Evolutionary conservation across 805 yeast genomes (phyloP).

Genomic region (Kurtzmaniella fragi): DNA sequence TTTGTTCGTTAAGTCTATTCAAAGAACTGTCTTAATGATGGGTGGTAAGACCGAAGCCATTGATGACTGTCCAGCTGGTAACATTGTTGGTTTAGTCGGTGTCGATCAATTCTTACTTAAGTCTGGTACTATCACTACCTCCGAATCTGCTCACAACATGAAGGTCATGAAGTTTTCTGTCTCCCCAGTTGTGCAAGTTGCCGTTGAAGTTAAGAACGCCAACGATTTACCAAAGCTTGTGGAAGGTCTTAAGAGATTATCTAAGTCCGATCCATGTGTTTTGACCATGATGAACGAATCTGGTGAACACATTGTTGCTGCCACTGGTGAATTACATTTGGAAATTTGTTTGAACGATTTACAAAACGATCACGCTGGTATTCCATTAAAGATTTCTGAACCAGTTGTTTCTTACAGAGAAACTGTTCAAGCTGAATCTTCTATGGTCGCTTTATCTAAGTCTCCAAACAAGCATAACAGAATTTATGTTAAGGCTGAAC

Average conservation of each 20-base stretch:
- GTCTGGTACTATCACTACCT: constrained; percentile 98
- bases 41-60: constrained; percentile 97
- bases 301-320: constrained; percentile 99
- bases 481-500: constrained; percentile 96
- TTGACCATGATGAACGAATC: constrained; percentile 80
- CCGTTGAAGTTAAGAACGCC: constrained; percentile 99
- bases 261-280: constrained; percentile 99
- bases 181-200: constrained; percentile 99
- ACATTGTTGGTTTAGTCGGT: constrained; percentile 99
- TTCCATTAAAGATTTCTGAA: constrained; percentile 95
- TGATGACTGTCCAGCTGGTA: constrained; percentile 99
- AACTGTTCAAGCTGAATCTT: constrained; percentile 90
- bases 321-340: constrained; percentile 99
- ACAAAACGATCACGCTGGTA: constrained; percentile 99
- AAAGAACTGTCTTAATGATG: constrained; percentile 99
- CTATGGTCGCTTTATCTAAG: constrained; percentile 95
- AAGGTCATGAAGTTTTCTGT: constrained; percentile 99
- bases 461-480: constrained; percentile 99
- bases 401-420: constrained; percentile 99
- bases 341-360: constrained; percentile 95
- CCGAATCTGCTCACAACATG: constrained; percentile 97
- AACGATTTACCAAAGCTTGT: constrained; percentile 98
- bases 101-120: constrained; percentile 98
- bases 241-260: constrained; percentile 99
- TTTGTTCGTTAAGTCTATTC: constrained; percentile 93